Evolutionary conservation across 2,329 filamentous ascomycete genomes (phyloP).

Genomic region (Exserohilum rostratum): DNA sequence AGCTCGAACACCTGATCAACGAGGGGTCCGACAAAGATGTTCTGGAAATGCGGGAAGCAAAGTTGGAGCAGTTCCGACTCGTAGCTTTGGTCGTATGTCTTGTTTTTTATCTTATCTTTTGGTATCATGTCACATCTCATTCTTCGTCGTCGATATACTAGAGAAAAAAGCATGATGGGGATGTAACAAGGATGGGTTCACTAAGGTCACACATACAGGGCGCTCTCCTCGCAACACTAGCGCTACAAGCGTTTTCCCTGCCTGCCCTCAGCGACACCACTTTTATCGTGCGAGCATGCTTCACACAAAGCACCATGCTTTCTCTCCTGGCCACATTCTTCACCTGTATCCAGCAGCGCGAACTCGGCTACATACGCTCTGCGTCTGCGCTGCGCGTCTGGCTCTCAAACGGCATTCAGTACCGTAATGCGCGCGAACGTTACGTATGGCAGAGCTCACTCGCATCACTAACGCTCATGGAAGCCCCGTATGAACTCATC

Average conservation of each 20-base stretch:
- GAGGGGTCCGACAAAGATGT: constrained; percentile 20
- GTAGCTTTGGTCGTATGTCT: constrained; percentile 27
- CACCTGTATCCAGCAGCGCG: constrained; percentile 26
- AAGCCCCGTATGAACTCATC: constrained; percentile 27
- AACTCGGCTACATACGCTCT: constrained; percentile 14
- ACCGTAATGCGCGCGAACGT: neutral
- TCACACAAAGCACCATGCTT: constrained; percentile 18
- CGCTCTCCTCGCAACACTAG: constrained; percentile 21
- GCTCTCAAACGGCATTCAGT: constrained; percentile 24
- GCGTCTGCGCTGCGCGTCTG: constrained; percentile 18
- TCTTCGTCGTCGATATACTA: too few species aligned
- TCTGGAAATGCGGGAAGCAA: constrained; percentile 12
- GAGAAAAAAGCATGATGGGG: neutral
- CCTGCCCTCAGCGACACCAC: constrained; percentile 11
- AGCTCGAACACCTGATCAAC: constrained; percentile 25
- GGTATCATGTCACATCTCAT: neutral
- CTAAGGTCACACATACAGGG: constrained; percentile 16
- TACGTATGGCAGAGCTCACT: constrained; percentile 21
- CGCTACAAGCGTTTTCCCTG: constrained; percentile 23
- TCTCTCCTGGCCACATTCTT: constrained; percentile 27
- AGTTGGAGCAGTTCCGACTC: constrained; percentile 23
- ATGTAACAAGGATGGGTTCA: too few species aligned
- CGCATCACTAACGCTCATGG: constrained; percentile 17
- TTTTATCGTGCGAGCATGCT: constrained; percentile 17
- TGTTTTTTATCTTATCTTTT: neutral